Conservation (phyloP, 2,329 filamentous ascomycete species). For the Claviceps cyperi region DNA sequence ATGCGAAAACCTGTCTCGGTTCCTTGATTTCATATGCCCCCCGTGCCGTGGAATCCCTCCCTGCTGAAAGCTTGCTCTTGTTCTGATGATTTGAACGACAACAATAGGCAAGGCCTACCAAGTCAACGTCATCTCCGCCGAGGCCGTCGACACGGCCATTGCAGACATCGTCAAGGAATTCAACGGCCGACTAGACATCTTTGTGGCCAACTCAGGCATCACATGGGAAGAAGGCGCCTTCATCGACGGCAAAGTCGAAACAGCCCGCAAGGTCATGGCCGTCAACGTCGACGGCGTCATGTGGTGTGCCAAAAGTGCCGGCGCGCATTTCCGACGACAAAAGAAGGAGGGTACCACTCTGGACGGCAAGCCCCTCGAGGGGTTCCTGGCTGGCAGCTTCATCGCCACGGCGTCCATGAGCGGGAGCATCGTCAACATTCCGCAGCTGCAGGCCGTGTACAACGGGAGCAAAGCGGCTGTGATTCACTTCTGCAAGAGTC, state of each 20-base stretch:
- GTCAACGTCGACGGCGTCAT: constrained; percentile 66
- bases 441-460: constrained; percentile 60
- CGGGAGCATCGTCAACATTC: constrained; percentile 64
- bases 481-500: constrained; percentile 46
- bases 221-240: constrained; percentile 56
- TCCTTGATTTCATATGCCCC: neutral
- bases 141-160: constrained; percentile 36
- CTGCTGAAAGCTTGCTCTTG: neutral
- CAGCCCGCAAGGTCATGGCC: constrained; percentile 52
- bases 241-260: constrained; percentile 47
- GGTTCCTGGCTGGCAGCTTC: constrained; percentile 53
- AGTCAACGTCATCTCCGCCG: constrained; percentile 42
- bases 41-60: neutral
- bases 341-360: constrained; percentile 50
- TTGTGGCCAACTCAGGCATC: constrained; percentile 67
- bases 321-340: constrained; percentile 54
- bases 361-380: constrained; percentile 45
- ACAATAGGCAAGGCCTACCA: constrained; percentile 27
- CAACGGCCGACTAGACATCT: constrained; percentile 60
- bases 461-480: constrained; percentile 58
- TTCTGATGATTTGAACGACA: too few relatives aligned
- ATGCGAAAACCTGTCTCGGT: neutral
- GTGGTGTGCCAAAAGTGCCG: constrained; percentile 61
- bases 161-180: constrained; percentile 47
- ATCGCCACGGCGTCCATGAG: constrained; percentile 69